These are phyloP conservation scores for Chrysoporthe cubensis DNA, from an alignment of 2,329 filamentous ascomycete species.

Conservation along the genomic window DNA sequence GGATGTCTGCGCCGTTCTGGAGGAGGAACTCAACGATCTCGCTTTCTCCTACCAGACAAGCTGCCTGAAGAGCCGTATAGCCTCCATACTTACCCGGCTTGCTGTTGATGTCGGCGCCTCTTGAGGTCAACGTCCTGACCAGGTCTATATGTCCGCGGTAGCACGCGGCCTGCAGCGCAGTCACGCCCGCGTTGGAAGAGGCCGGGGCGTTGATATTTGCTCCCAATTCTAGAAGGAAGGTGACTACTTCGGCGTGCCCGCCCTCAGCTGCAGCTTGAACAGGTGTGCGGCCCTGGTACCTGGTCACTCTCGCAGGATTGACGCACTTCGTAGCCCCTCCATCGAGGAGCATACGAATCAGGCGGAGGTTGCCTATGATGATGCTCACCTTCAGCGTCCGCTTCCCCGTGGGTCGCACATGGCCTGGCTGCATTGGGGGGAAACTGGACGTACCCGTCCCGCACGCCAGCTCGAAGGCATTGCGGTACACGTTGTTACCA, in stretches of 20 bases:
- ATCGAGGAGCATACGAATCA: constrained; percentile 37
- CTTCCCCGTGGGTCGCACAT: background rate
- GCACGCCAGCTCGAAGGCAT: constrained; percentile 45
- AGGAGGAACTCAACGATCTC: constrained; percentile 35
- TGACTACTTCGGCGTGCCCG: constrained; percentile 35
- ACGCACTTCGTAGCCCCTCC: constrained; percentile 34
- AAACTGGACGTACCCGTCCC: constrained; percentile 24
- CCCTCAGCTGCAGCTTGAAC: constrained; percentile 43
- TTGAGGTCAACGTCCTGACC: constrained; percentile 24
- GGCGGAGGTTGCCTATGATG: constrained; percentile 23
- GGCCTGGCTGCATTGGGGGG: background rate
- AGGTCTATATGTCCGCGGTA: constrained; percentile 22
- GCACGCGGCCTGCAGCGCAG: constrained; percentile 34
- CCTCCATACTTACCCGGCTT: constrained; percentile 30
- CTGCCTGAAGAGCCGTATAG: constrained; percentile 41
- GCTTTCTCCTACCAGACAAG: constrained; percentile 42
- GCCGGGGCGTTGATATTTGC: constrained; percentile 41
- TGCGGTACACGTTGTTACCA: constrained; percentile 43
- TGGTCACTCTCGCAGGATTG: constrained; percentile 36
- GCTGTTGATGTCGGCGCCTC: constrained; percentile 32
- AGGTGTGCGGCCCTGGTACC: constrained; percentile 42
- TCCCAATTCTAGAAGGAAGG: constrained; percentile 40
- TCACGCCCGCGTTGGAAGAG: constrained; percentile 30
- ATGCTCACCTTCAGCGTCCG: background rate
- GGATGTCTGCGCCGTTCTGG: constrained; percentile 31